phyloP scores from a whole-genome alignment of 2,329 filamentous ascomycete genomes.

The Gnomoniopsis smithogilvyi region DNA sequence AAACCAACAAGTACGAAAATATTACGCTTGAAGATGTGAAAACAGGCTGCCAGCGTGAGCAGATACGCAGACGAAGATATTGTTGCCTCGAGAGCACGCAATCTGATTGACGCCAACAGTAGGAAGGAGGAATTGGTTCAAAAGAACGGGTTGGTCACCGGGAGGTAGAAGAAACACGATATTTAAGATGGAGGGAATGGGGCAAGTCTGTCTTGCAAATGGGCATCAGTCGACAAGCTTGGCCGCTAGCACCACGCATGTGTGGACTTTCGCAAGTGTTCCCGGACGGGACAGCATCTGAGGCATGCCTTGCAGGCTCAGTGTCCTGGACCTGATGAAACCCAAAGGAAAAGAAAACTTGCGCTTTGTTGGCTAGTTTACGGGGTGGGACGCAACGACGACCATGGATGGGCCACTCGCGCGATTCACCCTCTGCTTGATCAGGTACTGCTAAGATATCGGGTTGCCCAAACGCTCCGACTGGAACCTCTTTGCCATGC shows the following conservation, averaged over 20 bases:
- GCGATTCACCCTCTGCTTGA: not conserved
- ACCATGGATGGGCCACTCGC: slow-evolving; percentile 8
- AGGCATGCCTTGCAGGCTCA: slow-evolving; percentile 1
- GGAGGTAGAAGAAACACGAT: not conserved
- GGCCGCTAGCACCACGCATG: slow-evolving; percentile 1
- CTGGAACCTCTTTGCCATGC: not conserved
- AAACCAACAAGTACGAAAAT: not conserved
- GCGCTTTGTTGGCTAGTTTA: slow-evolving; percentile 17
- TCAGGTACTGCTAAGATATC: not conserved
- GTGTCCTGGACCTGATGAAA: slow-evolving; percentile 7
- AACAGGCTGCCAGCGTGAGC: not conserved
- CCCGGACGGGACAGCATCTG: not conserved
- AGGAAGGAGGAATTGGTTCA: not conserved
- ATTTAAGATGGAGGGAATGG: not conserved
- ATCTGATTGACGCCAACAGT: not conserved
- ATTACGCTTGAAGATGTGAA: not conserved
- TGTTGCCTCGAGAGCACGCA: not conserved
- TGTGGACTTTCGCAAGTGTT: not conserved
- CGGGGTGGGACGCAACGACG: slow-evolving; percentile 1
- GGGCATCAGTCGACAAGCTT: not conserved
- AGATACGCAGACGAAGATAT: not conserved
- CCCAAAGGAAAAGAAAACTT: slow-evolving; percentile 5
- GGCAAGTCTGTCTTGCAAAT: not conserved
- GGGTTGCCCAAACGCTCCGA: not conserved
- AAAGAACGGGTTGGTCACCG: not conserved